Percentiles rank a stretch among this genome's conserved stretches.
phyloP scores from a whole-genome alignment of 2,329 filamentous ascomycete genomes.

The Colletotrichum noveboracense region DNA sequence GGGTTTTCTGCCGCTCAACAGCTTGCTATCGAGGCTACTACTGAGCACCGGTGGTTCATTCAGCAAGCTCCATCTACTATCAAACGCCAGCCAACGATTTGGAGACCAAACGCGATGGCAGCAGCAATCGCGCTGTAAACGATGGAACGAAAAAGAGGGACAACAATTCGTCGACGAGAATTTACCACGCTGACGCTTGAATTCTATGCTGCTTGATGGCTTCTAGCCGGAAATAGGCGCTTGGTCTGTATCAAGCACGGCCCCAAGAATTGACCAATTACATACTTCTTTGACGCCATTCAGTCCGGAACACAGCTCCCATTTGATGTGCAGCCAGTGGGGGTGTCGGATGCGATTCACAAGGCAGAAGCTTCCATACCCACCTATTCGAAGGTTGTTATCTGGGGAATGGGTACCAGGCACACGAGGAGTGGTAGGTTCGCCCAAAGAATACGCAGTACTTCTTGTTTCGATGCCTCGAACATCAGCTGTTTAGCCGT shows the following conservation, averaged over 20 bases:
- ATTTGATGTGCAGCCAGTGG: conserved; percentile 1
- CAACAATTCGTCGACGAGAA: not conserved
- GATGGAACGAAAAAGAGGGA: not conserved
- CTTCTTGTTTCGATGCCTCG: not conserved
- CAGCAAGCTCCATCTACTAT: not conserved
- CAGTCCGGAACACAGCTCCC: not conserved
- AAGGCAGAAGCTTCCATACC: not conserved
- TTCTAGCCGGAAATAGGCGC: not conserved
- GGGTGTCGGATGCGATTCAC: not conserved
- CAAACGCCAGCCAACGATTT: not conserved
- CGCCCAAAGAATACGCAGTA: not conserved
- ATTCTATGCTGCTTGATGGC: not conserved
- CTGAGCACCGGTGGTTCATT: not conserved
- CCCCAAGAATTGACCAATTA: conserved; percentile 3
- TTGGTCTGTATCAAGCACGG: not conserved
- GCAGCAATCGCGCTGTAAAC: not conserved
- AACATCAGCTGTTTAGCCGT: not conserved
- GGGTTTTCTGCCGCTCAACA: not conserved
- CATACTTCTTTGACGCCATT: not conserved
- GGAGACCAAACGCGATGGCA: not conserved
- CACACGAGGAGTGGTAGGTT: not conserved
- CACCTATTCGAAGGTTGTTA: not conserved
- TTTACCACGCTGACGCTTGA: not conserved
- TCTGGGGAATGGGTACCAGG: not conserved
- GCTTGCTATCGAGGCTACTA: not conserved